These are phyloP conservation scores for Boletus coccyginus DNA, from an alignment of 768 basidiomycete species.

Conservation along the genomic window DNA sequence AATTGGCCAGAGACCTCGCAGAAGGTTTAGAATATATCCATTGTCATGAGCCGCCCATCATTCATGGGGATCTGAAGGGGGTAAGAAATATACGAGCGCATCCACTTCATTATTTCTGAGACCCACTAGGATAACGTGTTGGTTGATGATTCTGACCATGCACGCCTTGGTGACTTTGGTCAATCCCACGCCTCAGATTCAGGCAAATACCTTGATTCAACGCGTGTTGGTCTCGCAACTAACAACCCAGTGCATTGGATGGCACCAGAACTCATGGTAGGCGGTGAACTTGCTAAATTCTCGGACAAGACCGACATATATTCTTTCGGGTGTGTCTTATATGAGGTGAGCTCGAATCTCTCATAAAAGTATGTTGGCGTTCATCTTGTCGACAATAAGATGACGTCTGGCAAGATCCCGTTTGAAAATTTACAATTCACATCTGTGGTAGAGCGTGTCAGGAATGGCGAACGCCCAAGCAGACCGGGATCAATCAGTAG, in stretches of 20 bases:
- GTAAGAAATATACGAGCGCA: conserved; percentile 15
- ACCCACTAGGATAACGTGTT: conserved; percentile 23
- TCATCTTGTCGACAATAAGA: conserved; percentile 10
- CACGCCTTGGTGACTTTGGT: conserved; percentile 28
- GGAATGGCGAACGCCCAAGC: background rate
- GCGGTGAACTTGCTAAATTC: conserved; percentile 3
- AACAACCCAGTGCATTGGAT: conserved; percentile 18
- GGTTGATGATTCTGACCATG: conserved; percentile 11
- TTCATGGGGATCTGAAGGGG: conserved; percentile 43
- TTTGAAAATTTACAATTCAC: background rate
- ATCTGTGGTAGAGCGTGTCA: background rate
- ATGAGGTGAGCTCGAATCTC: conserved; percentile 21
- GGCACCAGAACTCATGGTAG: conserved; percentile 25
- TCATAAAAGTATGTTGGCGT: background rate
- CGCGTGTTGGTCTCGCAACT: conserved; percentile 14
- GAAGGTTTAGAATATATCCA: conserved; percentile 26
- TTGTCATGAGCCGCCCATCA: conserved; percentile 24
- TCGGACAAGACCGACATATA: conserved; percentile 22
- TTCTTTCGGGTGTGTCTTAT: conserved; percentile 29
- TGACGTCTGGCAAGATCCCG: conserved; percentile 15
- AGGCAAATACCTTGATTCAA: conserved; percentile 22
- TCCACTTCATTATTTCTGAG: background rate
- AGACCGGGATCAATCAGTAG: conserved; percentile 5
- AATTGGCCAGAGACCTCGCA: conserved; percentile 16
- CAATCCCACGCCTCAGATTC: conserved; percentile 26